Conservation (phyloP, 768 basidiomycete genomes). For the Suillus subaureus region DNA sequence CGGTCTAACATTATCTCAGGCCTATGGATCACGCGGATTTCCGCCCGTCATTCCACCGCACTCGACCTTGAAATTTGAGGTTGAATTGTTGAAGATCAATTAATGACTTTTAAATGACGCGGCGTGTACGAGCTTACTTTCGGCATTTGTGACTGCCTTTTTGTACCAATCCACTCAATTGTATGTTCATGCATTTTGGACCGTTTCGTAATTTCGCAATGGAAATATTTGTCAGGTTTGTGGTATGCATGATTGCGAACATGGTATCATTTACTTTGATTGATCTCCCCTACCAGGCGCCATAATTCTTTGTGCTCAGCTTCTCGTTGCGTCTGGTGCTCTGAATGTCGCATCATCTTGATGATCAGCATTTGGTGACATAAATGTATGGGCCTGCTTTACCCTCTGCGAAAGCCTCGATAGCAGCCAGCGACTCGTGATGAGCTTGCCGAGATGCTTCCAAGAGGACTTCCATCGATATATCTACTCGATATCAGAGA, state of each 20-base stretch:
- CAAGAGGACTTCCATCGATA: slow-evolving; percentile 8
- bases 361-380: slow-evolving; percentile 8
- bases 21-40: slow-evolving; percentile 74
- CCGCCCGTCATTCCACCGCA: slow-evolving; percentile 80
- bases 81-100: slow-evolving; percentile 78
- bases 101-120: slow-evolving; percentile 25
- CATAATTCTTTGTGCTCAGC: slow-evolving; percentile 1
- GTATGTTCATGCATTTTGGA: slow-evolving; percentile 17
- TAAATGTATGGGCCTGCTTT: neutral
- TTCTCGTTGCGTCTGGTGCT: slow-evolving; percentile 6
- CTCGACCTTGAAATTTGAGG: slow-evolving; percentile 76
- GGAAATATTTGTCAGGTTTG: neutral
- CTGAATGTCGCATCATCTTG: slow-evolving; percentile 14
- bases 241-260: neutral
- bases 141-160: slow-evolving; percentile 21
- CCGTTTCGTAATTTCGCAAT: neutral
- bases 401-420: slow-evolving; percentile 10
- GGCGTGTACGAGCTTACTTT: slow-evolving; percentile 21
- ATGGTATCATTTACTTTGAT: neutral
- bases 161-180: slow-evolving; percentile 28
- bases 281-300: neutral
- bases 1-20: slow-evolving; percentile 42
- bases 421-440: slow-evolving; percentile 11
- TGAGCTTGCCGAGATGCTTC: slow-evolving; percentile 10
- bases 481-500: neutral